Conservation (phyloP, 257 asterid species). For the Vinca minor region DNA sequence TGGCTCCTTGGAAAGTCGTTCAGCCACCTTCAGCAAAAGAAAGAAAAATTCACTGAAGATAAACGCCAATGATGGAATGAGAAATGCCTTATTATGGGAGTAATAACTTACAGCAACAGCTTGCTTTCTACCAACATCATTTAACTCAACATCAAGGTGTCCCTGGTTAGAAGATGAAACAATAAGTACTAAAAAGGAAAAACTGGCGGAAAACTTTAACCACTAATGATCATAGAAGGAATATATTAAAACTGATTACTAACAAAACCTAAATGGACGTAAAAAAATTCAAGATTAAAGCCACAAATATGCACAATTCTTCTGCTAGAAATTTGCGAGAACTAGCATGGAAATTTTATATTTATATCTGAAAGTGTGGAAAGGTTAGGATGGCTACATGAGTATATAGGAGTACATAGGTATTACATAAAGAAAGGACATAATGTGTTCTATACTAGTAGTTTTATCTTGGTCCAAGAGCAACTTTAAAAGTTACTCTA, state of each 20-base stretch:
- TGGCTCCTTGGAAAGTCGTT: constrained; percentile 53
- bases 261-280: neutral
- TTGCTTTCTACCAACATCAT: constrained; percentile 67
- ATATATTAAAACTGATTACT: neutral
- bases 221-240: neutral
- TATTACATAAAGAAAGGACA: too few relatives aligned
- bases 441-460: too few relatives aligned
- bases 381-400: too few relatives aligned
- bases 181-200: neutral
- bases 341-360: neutral
- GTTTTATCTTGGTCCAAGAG: too few relatives aligned
- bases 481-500: too few relatives aligned
- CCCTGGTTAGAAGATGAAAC: constrained; percentile 39
- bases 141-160: constrained; percentile 76
- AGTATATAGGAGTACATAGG: too few relatives aligned
- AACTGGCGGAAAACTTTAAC: neutral
- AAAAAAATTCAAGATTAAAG: neutral
- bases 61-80: neutral
- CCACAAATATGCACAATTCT: neutral
- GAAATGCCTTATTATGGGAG: neutral
- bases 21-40: constrained; percentile 53
- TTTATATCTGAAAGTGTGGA: too few relatives aligned
- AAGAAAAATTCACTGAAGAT: neutral
- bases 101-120: constrained; percentile 55
- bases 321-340: neutral